Base-by-base conservation (phyloP, 2,329 filamentous ascomycete genomes). In the Pezicula neosporulosa region DNA sequence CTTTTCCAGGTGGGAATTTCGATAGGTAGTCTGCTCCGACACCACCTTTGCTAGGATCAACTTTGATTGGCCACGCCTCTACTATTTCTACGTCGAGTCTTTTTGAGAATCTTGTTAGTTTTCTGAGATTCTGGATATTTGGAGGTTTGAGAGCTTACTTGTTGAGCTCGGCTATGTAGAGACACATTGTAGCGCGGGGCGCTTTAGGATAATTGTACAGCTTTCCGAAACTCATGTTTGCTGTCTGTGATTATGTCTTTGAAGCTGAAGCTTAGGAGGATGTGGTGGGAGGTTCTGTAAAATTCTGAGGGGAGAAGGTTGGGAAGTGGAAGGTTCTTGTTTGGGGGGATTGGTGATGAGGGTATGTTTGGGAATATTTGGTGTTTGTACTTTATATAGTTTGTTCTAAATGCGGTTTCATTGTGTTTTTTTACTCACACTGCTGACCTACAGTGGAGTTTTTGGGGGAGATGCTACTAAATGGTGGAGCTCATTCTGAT, bases 131-230 rank as follows among this genome's bases (percentile, higher is more conserved):
- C 4, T 10, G n/a, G 19, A n/a, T 28, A 33, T 38, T 48, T 35
- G 47, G 46, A 4, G 3, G 27, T 43, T 18, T 43, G 49, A 3
- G 36, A 35, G n/a, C 19, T 35, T 39, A 52, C 50, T 52, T 52
- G 33, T 52, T 52, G 4, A 44, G 13, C 35, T 54, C 53, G 10
- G 55, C 57, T 35, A 57, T 55, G 36, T 56, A 57, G 9, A 57
- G 46, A 13, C 54, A 53, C 57, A 59, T 59, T 45, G 57, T 57
- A 39, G 57, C 56, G 16, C 57, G 57, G 47, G 57, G 57, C 19
- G 57, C 57, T 35, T 59, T 59, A n/a, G 57, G 57, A 43, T 59
- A 59, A 24, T 54, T 47, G 55, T 59, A 59, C n/a, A 59, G 18
- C 47, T 57, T 59, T 48, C 57, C 57, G 47, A 59, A 57, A 38